Base-by-base conservation (phyloP, 345 rosid genomes). In the Barbarea vulgaris region DNA sequence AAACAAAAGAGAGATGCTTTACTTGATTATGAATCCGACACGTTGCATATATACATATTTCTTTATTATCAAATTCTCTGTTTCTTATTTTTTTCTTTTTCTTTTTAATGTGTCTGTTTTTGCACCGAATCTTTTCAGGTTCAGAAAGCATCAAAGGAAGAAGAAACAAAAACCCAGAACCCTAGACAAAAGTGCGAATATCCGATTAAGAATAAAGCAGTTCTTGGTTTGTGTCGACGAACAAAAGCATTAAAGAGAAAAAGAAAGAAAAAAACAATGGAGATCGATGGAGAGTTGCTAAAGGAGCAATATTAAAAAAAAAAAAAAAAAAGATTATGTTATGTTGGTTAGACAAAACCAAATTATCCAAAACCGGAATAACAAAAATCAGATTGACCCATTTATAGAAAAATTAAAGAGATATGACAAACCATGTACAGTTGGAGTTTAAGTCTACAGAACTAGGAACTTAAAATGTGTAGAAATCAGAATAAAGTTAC, bases 161-260 rank as follows among this genome's bases (percentile, higher is more conserved):
- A 72, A 65, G 77, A 65, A 77, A 71, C 73, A 77, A 77, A 77
- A 72, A 65, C 77, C 68, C 76, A 72, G 77, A 77, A 72, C 76
- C 81, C 73, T 72, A 77, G 77, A 77, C 17, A 36, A 65, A 71
- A 71, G 72, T 65, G 39, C 15, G 73, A 77, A 71, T 77, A 72
- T 70, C 61, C 72, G 57, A 70, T 55, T 50, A 41, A 58, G 73
- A 64, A 72, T 72, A 63, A 70, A 70, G 72, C 66, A 19, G 41
- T 78, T 78, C 64, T 78, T 78, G 81, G 61, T 78, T 72, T 58
- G 81, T 70, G 64, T 71, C 46, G 63, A 17, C 19, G 41, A 64
- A 66, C 62, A 39, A 77, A 75, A 37, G 19, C 34, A 28, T 68
- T 58, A 25, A 67, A 74, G 21, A 63, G 39, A 47, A 64, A 51